These are phyloP conservation scores for Blastocystis sp. DNA, from an alignment of 352 stramenopile species.

Conservation along the genomic window DNA sequence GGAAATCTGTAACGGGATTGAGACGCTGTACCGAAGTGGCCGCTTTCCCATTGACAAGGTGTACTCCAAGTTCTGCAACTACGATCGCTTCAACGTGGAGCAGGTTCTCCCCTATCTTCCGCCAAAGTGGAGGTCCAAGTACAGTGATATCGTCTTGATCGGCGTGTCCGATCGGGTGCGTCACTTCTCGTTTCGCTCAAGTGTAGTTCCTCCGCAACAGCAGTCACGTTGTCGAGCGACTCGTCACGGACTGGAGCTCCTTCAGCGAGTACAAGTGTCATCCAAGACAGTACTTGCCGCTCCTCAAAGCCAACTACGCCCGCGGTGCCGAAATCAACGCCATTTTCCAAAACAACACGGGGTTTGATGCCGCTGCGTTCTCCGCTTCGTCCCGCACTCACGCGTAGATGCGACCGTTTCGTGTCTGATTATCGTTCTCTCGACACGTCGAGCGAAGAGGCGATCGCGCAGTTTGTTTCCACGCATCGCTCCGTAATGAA, in stretches of 20 bases:
- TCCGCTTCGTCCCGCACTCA: neutral
- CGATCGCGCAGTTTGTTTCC: constrained; percentile 12
- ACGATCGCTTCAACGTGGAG: constrained; percentile 60
- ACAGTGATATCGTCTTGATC: constrained; percentile 42
- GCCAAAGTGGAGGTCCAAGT: constrained; percentile 45
- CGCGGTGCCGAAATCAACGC: constrained; percentile 5
- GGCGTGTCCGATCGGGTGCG: constrained; percentile 15
- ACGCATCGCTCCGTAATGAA: constrained; percentile 20
- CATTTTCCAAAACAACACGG: constrained; percentile 49
- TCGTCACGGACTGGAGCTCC: constrained; percentile 46
- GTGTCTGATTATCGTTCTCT: neutral
- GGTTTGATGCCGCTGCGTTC: constrained; percentile 1
- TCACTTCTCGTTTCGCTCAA: neutral
- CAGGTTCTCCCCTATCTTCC: constrained; percentile 63
- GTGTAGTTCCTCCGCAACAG: constrained; percentile 45
- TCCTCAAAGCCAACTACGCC: constrained; percentile 47
- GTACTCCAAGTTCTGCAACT: constrained; percentile 50
- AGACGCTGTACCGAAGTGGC: constrained; percentile 23
- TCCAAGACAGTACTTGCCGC: constrained; percentile 28
- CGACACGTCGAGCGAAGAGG: neutral
- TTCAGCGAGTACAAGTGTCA: constrained; percentile 67
- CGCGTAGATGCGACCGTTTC: constrained; percentile 42
- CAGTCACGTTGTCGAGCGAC: constrained; percentile 21
- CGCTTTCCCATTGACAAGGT: constrained; percentile 24
- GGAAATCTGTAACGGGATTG: constrained; percentile 2